A percentile compares a stretch with the other conserved stretches of the same genome.
Conservation (phyloP, 306 rosid genomes). For the Rubus idaeus region DNA sequence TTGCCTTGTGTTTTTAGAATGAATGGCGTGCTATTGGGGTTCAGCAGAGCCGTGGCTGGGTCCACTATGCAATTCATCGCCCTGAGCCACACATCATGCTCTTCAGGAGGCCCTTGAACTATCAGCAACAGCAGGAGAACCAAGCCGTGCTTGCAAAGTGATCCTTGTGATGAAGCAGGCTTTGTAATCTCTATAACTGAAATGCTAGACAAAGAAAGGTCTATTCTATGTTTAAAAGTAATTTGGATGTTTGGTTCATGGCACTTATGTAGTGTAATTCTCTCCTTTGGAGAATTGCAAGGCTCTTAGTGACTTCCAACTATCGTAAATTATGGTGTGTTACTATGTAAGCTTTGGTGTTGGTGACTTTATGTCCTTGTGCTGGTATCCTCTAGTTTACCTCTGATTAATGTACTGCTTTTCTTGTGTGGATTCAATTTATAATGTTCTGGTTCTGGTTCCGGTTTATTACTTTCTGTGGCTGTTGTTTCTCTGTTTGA, state of each 20-base stretch:
- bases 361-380: slow-evolving; percentile 17
- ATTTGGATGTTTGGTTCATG: slow-evolving; percentile 22
- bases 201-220: slow-evolving; percentile 22
- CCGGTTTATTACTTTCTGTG: no score
- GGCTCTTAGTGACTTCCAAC: background rate
- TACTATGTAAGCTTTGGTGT: background rate
- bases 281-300: slow-evolving; percentile 51
- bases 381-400: slow-evolving; percentile 35
- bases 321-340: slow-evolving; percentile 8
- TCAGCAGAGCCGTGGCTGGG: slow-evolving; percentile 99
- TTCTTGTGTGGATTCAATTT: background rate
- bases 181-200: slow-evolving; percentile 23
- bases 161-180: background rate
- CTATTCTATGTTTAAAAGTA: slow-evolving; percentile 21
- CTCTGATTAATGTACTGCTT: background rate
- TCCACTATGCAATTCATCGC: slow-evolving; percentile 89
- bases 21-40: slow-evolving; percentile 97
- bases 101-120: slow-evolving; percentile 92
- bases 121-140: slow-evolving; percentile 82
- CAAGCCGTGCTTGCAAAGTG: slow-evolving; percentile 64
- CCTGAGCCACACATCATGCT: slow-evolving; percentile 98
- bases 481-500: no score
- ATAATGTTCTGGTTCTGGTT: background rate
- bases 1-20: slow-evolving; percentile 39
- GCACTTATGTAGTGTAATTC: slow-evolving; percentile 32